Conservation (phyloP, 352 stramenopile species). For the Pythium grandisporangium region DNA sequence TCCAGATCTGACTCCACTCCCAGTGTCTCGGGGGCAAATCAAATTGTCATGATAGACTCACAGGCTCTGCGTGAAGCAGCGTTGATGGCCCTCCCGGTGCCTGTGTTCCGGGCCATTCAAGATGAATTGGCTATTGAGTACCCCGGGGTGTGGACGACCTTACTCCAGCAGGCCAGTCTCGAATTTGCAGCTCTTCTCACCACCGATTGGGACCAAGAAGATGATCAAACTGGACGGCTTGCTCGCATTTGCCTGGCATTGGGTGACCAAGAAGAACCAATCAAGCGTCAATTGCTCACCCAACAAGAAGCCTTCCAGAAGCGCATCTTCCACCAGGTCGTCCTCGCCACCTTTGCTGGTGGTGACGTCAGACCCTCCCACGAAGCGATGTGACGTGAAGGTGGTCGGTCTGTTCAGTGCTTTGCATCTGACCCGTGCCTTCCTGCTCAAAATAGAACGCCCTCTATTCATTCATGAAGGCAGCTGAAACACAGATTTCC, state of each 20-base stretch:
- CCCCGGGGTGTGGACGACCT: slow-evolving; percentile 1
- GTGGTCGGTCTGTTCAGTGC: no score
- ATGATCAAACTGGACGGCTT: slow-evolving; percentile 1
- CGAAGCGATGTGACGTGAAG: no score
- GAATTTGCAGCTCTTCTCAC: slow-evolving; percentile 10
- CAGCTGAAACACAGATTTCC: no score
- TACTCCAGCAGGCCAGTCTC: slow-evolving; percentile 1
- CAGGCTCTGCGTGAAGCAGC: slow-evolving; percentile 3
- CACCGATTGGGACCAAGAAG: slow-evolving; percentile 3
- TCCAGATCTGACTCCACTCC: background rate
- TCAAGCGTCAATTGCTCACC: slow-evolving; percentile 6
- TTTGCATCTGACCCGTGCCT: no score
- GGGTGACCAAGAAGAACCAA: slow-evolving; percentile 6
- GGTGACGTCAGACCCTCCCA: no score
- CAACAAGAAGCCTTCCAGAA: slow-evolving; percentile 14
- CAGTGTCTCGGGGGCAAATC: background rate
- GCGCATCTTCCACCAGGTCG: slow-evolving; percentile 7
- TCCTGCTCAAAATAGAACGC: slow-evolving; percentile 3
- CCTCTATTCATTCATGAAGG: background rate
- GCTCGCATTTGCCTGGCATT: slow-evolving; percentile 2
- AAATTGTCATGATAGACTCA: background rate
- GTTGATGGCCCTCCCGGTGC: slow-evolving; percentile 1
- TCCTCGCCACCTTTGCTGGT: slow-evolving; percentile 4
- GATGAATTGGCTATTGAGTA: slow-evolving; percentile 1
- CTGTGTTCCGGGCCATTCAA: slow-evolving; percentile 2